A percentile compares a stretch with the other conserved stretches of the same genome.
phyloP scores from a whole-genome alignment of 2,329 filamentous ascomycete species.

The Herpotrichia juniperi region DNA sequence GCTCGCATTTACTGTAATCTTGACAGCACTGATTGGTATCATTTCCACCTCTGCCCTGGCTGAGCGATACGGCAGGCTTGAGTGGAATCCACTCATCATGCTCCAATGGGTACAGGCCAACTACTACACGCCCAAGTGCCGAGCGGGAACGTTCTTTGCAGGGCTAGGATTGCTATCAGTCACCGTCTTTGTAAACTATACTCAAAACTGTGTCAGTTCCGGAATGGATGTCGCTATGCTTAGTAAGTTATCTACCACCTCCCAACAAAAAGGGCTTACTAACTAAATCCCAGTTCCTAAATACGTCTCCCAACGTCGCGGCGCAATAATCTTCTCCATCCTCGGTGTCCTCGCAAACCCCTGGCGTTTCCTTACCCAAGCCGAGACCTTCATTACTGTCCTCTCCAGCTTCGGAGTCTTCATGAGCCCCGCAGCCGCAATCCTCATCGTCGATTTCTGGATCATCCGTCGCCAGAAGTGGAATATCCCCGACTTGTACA shows the following conservation, averaged over 20 bases:
- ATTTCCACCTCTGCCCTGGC: conserved; percentile 25
- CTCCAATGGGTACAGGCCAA: conserved; percentile 24
- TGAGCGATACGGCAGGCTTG: conserved; percentile 23
- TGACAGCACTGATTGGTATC: conserved; percentile 17
- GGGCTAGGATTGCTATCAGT: conserved; percentile 31
- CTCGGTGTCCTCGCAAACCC: conserved; percentile 25
- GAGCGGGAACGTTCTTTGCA: conserved; percentile 37
- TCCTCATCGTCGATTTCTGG: conserved; percentile 32
- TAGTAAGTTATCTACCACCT: too few species aligned
- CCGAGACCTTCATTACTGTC: conserved; percentile 30
- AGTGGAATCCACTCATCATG: conserved; percentile 32
- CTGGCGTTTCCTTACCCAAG: conserved; percentile 27
- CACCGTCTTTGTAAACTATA: conserved; percentile 29
- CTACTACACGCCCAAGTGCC: conserved; percentile 19
- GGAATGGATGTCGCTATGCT: conserved; percentile 36
- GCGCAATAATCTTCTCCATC: conserved; percentile 28
- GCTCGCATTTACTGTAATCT: conserved; percentile 14
- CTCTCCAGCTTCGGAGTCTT: conserved; percentile 34
- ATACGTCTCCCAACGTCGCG: conserved; percentile 25
- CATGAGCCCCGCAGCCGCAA: conserved; percentile 25
- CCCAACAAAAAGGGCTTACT: too few species aligned
- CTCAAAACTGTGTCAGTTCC: conserved; percentile 28
- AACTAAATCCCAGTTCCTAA: too few species aligned
- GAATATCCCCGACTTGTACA: conserved; percentile 31
- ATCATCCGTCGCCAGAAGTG: conserved; percentile 24